Conservation (phyloP, 345 rosid genomes). For the Linum trigynum region DNA sequence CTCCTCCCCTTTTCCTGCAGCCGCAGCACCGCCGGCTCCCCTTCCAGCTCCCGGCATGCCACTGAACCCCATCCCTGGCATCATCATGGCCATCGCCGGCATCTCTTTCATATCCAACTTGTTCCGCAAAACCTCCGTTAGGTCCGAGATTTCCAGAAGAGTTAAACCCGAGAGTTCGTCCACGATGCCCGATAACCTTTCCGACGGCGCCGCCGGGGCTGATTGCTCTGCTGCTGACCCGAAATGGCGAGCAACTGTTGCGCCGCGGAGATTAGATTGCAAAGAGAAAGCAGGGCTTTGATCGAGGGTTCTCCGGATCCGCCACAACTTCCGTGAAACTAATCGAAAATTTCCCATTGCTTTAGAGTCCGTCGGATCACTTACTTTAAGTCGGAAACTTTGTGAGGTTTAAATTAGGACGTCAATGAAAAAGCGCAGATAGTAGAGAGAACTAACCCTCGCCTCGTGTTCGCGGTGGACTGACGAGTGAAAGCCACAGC, state of each 20-base stretch:
- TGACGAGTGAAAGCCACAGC: background rate
- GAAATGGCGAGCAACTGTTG: background rate
- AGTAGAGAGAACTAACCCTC: background rate
- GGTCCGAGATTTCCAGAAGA: constrained; percentile 63
- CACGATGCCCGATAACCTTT: constrained; percentile 41
- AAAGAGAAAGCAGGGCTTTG: background rate
- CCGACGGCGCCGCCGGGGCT: constrained; percentile 25
- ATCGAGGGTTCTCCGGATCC: background rate
- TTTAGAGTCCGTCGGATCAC: background rate
- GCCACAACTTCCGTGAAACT: background rate
- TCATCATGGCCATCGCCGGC: constrained; percentile 84
- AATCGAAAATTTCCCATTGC: background rate
- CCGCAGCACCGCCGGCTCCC: constrained; percentile 23
- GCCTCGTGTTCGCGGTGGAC: background rate
- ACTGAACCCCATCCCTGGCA: constrained; percentile 74
- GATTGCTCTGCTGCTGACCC: constrained; percentile 11
- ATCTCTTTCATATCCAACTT: constrained; percentile 52
- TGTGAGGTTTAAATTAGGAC: background rate
- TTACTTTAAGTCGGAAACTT: background rate
- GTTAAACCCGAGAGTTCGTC: constrained; percentile 63
- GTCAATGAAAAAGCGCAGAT: background rate
- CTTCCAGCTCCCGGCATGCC: constrained; percentile 30
- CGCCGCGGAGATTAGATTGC: background rate
- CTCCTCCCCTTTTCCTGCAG: constrained; percentile 39
- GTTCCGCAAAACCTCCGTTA: constrained; percentile 54